Evolutionary conservation across 2,329 filamentous ascomycete genomes (phyloP).

Genomic region (Alternaria sp.): DNA sequence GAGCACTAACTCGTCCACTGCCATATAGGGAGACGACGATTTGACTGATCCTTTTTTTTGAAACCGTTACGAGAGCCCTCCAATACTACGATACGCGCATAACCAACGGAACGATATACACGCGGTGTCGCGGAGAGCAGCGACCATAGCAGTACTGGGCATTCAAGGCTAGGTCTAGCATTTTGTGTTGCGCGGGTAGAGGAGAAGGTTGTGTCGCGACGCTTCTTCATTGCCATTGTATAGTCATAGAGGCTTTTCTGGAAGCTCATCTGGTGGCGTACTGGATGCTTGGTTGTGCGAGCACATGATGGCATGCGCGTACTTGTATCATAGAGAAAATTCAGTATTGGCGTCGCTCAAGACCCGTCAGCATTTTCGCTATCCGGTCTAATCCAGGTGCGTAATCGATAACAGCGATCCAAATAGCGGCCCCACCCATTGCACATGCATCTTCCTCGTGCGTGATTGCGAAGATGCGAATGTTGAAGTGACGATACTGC

Average conservation of each 20-base stretch:
- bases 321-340: slow-evolving; percentile 45
- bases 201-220: slow-evolving; percentile 24
- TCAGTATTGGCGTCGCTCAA: slow-evolving; percentile 18
- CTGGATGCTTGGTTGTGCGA: slow-evolving; percentile 34
- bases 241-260: slow-evolving; percentile 41
- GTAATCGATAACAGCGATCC: slow-evolving; percentile 45
- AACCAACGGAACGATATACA: slow-evolving; percentile 24
- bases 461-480: not conserved
- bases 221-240: slow-evolving; percentile 34
- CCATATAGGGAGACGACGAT: slow-evolving; percentile 26
- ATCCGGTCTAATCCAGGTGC: slow-evolving; percentile 26
- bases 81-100: slow-evolving; percentile 19
- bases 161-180: slow-evolving; percentile 28
- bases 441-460: slow-evolving; percentile 24
- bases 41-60: slow-evolving; percentile 10
- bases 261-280: slow-evolving; percentile 40
- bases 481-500: not conserved
- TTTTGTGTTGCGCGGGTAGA: slow-evolving; percentile 26
- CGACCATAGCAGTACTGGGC: slow-evolving; percentile 24
- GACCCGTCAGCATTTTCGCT: slow-evolving; percentile 5
- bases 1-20: slow-evolving; percentile 40
- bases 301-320: slow-evolving; percentile 36
- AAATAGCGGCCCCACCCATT: slow-evolving; percentile 32
- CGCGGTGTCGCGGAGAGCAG: slow-evolving; percentile 21
- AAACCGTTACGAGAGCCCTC: slow-evolving; percentile 10